Conservation (phyloP, 495 filamentous ascomycete genomes). For the Tuber borchii region DNA sequence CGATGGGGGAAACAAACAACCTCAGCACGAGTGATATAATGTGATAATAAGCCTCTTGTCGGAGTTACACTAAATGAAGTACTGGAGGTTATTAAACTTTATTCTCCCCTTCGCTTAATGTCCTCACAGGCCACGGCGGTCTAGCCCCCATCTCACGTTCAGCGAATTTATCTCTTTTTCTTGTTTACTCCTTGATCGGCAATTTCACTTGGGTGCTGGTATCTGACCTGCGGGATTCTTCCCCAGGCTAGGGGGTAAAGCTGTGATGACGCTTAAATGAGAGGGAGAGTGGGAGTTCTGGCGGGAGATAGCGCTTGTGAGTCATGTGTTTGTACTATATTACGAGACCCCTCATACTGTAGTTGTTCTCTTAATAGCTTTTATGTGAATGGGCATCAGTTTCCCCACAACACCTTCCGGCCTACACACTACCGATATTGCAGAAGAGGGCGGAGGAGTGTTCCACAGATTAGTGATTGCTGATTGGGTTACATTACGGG, state of each 20-base stretch:
- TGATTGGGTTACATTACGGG: no score
- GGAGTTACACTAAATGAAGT: no score
- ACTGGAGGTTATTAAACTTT: no score
- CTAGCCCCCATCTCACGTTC: not conserved
- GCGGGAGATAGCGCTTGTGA: not conserved
- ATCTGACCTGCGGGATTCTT: not conserved
- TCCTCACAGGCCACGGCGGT: not conserved
- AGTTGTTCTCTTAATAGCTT: not conserved
- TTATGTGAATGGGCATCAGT: not conserved
- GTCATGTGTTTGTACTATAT: not conserved
- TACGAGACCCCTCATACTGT: not conserved
- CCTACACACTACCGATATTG: not conserved
- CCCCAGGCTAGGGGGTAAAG: not conserved
- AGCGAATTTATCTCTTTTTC: not conserved
- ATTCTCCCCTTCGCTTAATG: no score
- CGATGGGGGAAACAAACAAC: no score
- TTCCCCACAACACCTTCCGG: not conserved
- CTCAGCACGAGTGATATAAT: no score
- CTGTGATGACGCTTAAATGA: not conserved
- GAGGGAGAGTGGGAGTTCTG: not conserved
- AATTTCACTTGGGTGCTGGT: not conserved
- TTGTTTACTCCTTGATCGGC: not conserved
- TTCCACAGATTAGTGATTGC: not conserved
- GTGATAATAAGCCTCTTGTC: no score
- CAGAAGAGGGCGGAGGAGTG: not conserved